Conservation (phyloP, 2,329 filamentous ascomycete species). For the Fusarium dlaminii region DNA sequence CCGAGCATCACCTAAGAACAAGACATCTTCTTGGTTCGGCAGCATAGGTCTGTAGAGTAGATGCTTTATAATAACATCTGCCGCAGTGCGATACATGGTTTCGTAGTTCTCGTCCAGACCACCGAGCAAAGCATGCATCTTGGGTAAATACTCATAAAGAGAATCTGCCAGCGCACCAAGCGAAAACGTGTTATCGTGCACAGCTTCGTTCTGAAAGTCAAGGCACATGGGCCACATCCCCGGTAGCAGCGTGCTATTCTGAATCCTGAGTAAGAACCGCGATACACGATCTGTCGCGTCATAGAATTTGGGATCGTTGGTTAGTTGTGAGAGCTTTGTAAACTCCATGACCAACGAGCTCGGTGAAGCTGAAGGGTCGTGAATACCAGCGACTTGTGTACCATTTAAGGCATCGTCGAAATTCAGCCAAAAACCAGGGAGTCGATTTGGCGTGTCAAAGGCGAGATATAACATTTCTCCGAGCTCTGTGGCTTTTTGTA, state of each 20-base stretch:
- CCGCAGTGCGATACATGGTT: conserved; percentile 70
- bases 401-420: conserved; percentile 55
- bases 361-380: conserved; percentile 57
- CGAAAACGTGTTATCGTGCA: conserved; percentile 55
- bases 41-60: conserved; percentile 78
- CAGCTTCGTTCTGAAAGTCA: conserved; percentile 66
- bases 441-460: conserved; percentile 64
- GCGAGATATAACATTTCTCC: conserved; percentile 64
- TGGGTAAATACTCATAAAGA: conserved; percentile 69
- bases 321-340: conserved; percentile 77
- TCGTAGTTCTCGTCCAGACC: conserved; percentile 70
- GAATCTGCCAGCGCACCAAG: conserved; percentile 66
- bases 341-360: conserved; percentile 81
- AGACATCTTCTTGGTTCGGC: conserved; percentile 67
- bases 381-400: conserved; percentile 59
- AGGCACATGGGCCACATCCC: conserved; percentile 80
- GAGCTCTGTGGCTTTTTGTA: not conserved
- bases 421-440: conserved; percentile 59
- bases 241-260: conserved; percentile 75
- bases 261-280: conserved; percentile 72
- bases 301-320: conserved; percentile 77
- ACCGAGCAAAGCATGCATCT: conserved; percentile 72
- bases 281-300: conserved; percentile 81
- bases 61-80: conserved; percentile 68
- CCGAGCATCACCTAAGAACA: conserved; percentile 53